Base-by-base conservation (phyloP, 164 flowering plant genomes). In the Annona cherimola region DNA sequence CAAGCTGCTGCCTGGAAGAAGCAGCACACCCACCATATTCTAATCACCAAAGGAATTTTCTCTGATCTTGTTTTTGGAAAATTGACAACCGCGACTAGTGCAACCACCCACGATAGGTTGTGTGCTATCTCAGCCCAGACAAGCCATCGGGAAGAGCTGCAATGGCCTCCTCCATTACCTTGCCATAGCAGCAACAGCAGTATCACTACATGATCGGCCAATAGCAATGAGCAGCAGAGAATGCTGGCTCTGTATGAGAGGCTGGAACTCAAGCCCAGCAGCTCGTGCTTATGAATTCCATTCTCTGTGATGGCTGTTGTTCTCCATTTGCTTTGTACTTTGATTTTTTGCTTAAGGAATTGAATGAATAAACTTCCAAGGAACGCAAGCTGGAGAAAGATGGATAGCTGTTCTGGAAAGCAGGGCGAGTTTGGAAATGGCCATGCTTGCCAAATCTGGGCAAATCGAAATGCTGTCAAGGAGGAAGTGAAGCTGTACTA, bases 1-100 rank as follows among this genome's bases (percentile, higher is more conserved):
- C 60, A 42, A 54, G 79, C 62, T 43, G 76, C 69, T 39, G 85
- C 82, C 39, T 86, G 64, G 26, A 86, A 60, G 83, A 90, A 91
- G 84, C 80, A 83, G 81, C 85, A 90, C 4, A 83, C 60, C 94
- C 97, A 91, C 97, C 96, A 91, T 62, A 80, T 79, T 79, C 96
- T 85, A 63, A 91, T 76, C 75, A 86, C 45, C 91, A 85, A 86
- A 40, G 98, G 97, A 71, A 86, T 81, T 63, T 75, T 85, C 46
- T 55, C 42, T 19, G 71, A 46, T 76, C 74, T 82, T 41, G 69
- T 64, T 18, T 71, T 79, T 16, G 50, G 68, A 55, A 81, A 73
- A 71, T 45, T 78, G 75, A 73, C 75, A 20, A 86, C 74, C 26
- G 75, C 68, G 70, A 84, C 43, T 75, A 86, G 42, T 42, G 87